phyloP scores from a whole-genome alignment of 1,284 basidiomycete species.

The Irpex sp. region DNA sequence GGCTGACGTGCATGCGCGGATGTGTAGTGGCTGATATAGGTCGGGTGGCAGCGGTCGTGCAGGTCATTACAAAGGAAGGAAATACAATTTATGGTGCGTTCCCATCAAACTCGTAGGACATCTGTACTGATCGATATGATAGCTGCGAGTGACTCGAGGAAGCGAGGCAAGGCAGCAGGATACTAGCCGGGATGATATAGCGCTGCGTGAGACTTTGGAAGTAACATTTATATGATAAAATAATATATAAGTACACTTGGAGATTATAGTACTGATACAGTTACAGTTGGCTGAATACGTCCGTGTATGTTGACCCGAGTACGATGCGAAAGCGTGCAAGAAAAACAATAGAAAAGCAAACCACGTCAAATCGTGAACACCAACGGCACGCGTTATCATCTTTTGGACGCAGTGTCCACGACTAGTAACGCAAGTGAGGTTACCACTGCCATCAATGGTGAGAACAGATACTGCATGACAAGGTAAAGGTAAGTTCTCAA shows the following conservation, averaged over 20 bases:
- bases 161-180: conserved; percentile 78
- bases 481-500: not conserved
- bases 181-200: conserved; percentile 36
- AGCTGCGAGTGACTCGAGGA: conserved; percentile 82
- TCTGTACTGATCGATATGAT: conserved; percentile 5
- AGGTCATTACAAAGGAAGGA: conserved; percentile 57
- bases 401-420: conserved; percentile 14
- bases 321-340: not conserved
- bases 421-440: conserved; percentile 23
- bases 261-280: not conserved
- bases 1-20: conserved; percentile 4
- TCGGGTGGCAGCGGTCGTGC: conserved; percentile 64
- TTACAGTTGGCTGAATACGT: not conserved
- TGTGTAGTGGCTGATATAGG: conserved; percentile 42
- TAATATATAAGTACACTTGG: not conserved
- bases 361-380: not conserved
- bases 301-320: not conserved
- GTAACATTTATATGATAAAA: not conserved
- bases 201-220: not conserved
- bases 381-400: not conserved
- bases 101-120: not conserved
- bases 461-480: conserved; percentile 22
- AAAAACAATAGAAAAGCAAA: not conserved
- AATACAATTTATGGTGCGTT: conserved; percentile 54
- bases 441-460: conserved; percentile 26